Conservation (phyloP, 495 filamentous ascomycete species). For the Pseudevernia furfuracea region DNA sequence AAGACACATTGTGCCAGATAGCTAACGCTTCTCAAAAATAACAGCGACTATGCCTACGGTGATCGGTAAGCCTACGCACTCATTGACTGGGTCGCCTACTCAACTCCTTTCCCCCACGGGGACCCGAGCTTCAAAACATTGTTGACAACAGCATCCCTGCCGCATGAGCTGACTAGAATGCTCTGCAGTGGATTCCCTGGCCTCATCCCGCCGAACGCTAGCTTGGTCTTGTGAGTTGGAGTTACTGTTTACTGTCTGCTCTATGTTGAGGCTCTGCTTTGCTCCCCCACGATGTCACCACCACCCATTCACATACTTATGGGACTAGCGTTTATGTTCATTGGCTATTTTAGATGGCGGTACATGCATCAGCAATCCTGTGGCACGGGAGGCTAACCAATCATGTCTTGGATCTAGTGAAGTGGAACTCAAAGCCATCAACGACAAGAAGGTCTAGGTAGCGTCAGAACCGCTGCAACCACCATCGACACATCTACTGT, state of each 20-base stretch:
- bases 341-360: slow-evolving; percentile 1
- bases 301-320: neutral
- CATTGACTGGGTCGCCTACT: slow-evolving; percentile 3
- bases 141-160: neutral
- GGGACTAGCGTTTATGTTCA: neutral
- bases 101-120: neutral
- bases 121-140: neutral
- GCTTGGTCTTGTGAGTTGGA: slow-evolving; percentile 45
- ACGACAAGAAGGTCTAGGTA: slow-evolving; percentile 32
- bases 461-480: neutral
- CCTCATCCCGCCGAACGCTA: slow-evolving; percentile 46
- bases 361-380: slow-evolving; percentile 3
- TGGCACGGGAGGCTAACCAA: slow-evolving; percentile 17
- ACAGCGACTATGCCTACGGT: slow-evolving; percentile 74
- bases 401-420: slow-evolving; percentile 29
- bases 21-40: slow-evolving; percentile 27
- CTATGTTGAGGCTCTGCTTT: slow-evolving; percentile 11
- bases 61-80: slow-evolving; percentile 45
- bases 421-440: slow-evolving; percentile 40
- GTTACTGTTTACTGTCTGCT: neutral
- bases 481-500: neutral
- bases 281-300: slow-evolving; percentile 1
- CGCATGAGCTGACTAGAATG: slow-evolving; percentile 14
- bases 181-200: slow-evolving; percentile 55
- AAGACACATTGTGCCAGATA: neutral